Percentiles rank a stretch among this genome's conserved stretches.
phyloP scores from a whole-genome alignment of 306 rosid genomes.

The Oemleria cerasiformis region DNA sequence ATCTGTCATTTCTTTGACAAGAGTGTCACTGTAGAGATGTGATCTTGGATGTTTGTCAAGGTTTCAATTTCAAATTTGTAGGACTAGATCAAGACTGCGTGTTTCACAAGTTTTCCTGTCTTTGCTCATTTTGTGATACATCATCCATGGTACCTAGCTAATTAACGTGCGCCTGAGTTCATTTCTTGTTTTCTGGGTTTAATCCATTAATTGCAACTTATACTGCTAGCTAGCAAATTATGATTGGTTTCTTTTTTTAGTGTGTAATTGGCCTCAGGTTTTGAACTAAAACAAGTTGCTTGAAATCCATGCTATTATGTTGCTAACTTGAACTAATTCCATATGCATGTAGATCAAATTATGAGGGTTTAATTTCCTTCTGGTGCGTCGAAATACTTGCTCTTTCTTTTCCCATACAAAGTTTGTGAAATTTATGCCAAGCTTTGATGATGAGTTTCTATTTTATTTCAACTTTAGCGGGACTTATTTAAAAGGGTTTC shows the following conservation, averaged over 20 bases:
- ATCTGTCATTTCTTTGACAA: constrained; percentile 14
- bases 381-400: neutral
- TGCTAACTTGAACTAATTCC: constrained; percentile 21
- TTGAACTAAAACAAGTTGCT: constrained; percentile 18
- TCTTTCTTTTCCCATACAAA: constrained; percentile 16
- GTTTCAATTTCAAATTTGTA: neutral
- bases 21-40: neutral
- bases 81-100: neutral
- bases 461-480: neutral
- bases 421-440: constrained; percentile 34
- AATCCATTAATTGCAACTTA: neutral
- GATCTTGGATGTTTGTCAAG: neutral
- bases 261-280: constrained; percentile 1
- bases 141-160: neutral
- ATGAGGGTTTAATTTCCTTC: neutral
- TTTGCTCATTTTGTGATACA: neutral
- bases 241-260: neutral
- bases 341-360: neutral
- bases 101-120: constrained; percentile 5
- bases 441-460: neutral
- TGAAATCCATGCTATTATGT: constrained; percentile 44
- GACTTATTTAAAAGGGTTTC: no score
- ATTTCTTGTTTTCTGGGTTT: neutral
- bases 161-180: neutral
- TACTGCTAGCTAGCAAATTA: neutral